A percentile compares a stretch with the other conserved stretches of the same genome.
Conservation (phyloP, 2,329 filamentous ascomycete genomes). For the Diaporthe destruens region DNA sequence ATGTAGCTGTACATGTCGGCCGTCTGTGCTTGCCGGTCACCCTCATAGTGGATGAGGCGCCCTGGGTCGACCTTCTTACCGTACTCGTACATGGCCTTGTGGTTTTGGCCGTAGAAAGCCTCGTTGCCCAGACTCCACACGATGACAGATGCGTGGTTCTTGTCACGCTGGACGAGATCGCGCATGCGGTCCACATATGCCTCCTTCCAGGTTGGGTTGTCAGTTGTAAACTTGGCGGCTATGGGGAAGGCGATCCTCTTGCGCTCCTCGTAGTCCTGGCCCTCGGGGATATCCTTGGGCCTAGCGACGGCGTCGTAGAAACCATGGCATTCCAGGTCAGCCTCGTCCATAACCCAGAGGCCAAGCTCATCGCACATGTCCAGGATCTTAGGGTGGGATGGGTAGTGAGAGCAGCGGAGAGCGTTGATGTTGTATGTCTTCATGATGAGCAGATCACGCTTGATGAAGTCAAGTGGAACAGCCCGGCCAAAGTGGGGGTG, state of each 20-base stretch:
- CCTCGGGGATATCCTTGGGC: slow-evolving; percentile 65
- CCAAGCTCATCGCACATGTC: slow-evolving; percentile 75
- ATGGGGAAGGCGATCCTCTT: slow-evolving; percentile 67
- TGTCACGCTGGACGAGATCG: slow-evolving; percentile 75
- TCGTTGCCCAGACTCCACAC: slow-evolving; percentile 83
- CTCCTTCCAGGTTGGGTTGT: slow-evolving; percentile 71
- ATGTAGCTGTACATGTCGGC: slow-evolving; percentile 77
- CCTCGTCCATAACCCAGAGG: slow-evolving; percentile 69
- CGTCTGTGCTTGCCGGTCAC: slow-evolving; percentile 68
- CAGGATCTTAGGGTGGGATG: slow-evolving; percentile 70
- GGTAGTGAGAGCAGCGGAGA: slow-evolving; percentile 76
- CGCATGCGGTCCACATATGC: slow-evolving; percentile 77
- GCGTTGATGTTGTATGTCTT: slow-evolving; percentile 80
- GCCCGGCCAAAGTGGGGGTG: slow-evolving; percentile 73
- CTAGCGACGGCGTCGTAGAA: slow-evolving; percentile 64
- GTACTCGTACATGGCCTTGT: slow-evolving; percentile 75
- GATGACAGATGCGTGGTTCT: slow-evolving; percentile 78
- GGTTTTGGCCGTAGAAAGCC: slow-evolving; percentile 78
- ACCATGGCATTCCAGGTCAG: slow-evolving; percentile 66
- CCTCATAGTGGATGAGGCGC: slow-evolving; percentile 75
- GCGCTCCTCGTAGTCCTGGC: slow-evolving; percentile 70
- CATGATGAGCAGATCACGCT: slow-evolving; percentile 74
- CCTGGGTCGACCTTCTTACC: slow-evolving; percentile 69
- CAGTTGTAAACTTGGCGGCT: slow-evolving; percentile 69
- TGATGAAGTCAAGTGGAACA: slow-evolving; percentile 72